Conservation (phyloP, 257 asterid species). For the Solanum chiquidenum region DNA sequence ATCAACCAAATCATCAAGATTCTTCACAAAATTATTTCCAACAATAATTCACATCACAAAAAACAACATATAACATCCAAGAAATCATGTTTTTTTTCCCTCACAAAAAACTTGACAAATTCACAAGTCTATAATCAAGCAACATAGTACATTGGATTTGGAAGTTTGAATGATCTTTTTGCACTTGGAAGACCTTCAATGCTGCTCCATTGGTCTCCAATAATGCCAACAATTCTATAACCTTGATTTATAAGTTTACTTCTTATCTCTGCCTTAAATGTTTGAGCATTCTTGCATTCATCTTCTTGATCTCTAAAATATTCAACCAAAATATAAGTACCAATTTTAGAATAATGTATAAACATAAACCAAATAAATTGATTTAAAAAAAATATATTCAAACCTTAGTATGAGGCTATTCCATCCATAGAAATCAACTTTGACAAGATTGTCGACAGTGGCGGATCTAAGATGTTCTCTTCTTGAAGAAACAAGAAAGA, state of each 20-base stretch:
- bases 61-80: neutral
- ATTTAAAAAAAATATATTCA: neutral
- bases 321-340: neutral
- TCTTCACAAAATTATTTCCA: neutral
- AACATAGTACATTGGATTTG: constrained; percentile 57
- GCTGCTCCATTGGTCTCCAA: constrained; percentile 85
- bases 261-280: constrained; percentile 46
- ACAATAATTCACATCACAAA: neutral
- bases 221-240: constrained; percentile 43
- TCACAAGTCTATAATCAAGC: constrained; percentile 20
- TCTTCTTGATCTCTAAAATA: constrained; percentile 32
- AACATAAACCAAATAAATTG: neutral
- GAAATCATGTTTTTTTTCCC: neutral
- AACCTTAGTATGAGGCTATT: constrained; percentile 53
- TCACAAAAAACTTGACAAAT: neutral
- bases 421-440: constrained; percentile 72
- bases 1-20: neutral
- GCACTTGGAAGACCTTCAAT: constrained; percentile 48
- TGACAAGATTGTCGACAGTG: constrained; percentile 62
- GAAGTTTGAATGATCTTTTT: constrained; percentile 60
- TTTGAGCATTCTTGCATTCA: constrained; percentile 27
- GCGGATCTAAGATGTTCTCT: constrained; percentile 62
- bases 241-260: constrained; percentile 39
- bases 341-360: neutral
- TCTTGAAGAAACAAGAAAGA: constrained; percentile 61